Evolutionary conservation across 2,329 filamentous ascomycete genomes (phyloP), one percentile per base, ranked within the genome.

Genomic region (Fusarium agapanthi): DNA sequence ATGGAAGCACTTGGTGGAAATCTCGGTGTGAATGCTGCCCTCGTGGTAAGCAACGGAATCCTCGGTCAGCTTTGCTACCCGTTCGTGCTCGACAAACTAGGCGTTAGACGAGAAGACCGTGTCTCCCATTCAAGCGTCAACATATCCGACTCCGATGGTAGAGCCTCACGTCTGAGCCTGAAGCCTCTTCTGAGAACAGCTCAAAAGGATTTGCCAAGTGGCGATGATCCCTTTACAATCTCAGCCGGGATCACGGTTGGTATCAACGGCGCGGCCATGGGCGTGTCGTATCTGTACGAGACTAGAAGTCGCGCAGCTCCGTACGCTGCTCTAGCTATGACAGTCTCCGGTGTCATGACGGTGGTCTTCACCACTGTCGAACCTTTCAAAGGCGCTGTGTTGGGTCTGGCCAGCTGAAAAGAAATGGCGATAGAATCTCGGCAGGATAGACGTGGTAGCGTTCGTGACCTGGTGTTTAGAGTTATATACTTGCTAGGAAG

Each of bases 251-350:
- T 88, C 40, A 83, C 87, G 0, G 83, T 89, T 54, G 88, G 88
- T 7, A 85, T 89, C 80, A 90, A 90, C 70, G 87, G 87, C 3
- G 88, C 88, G 1, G 88, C 88, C 7, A 89, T 90, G 87, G 88
- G 88, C 6, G 88, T 88, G 1, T 84, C 88, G 1, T 87, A 88
- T 66, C 81, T 90, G 20, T 88, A 89, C 62, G 87, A 89, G 77
- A 83, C 83, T 13, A 82, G 81, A 59, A 88, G 85, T 69, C 83
- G 82, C 2, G 86, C 88, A 7, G 87, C 87, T 6, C 87, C 88
- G 1, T 89, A 89, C 71, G 86, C 88, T 6, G 87, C 86, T 4
- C 78, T 90, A 22, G 84, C 87, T 4, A 89, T 89, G 88, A 88
- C 87, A 12, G 80, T 87, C 10, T 87, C 89, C 73, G 88, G 88